Evolutionary conservation across 768 basidiomycete species (phyloP), one percentile per base, ranked within the genome.

Genomic region (Chlorophyllum brunneum): DNA sequence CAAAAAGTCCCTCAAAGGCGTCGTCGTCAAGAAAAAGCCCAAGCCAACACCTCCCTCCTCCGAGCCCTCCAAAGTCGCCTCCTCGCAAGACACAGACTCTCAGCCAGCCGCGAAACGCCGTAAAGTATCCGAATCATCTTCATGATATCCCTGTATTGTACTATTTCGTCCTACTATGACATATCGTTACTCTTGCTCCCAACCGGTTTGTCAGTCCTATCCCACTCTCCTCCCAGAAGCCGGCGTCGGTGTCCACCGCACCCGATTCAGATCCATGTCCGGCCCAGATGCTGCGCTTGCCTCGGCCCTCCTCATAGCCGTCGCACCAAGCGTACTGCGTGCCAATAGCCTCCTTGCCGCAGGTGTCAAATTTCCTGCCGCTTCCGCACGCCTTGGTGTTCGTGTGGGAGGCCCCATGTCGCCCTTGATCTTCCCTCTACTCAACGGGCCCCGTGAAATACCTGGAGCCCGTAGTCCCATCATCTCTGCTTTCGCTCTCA

Each of bases 181-280:
- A 30, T 38, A 22, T 31, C 3, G 34, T 26, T 5, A 34, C 34
- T 20, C 18, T n/a, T 29, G 29, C 16, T 3, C n/a, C n/a, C n/a
- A n/a, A 45, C 38, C 9, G 15, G 22, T 40, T 7, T 22, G 20
- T 40, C 20, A 23, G 30, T 22, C 26, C 51, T 52, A 52, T 44
- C 51, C 33, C 8, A 11, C 26, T 44, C 33, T 43, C 29, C 71
- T 63, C 15, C 54, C 59, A 40, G 72, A 60, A 51, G 61, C 69
- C 5, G 85, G 88, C 33, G 86, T 90, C 6, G 88, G 88, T 37
- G 89, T 92, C 89, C 89, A 92, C 61, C 88, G 70, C 18, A 88
- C 76, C 27, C 73, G 74, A 57, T 78, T 80, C 43, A 88, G 59
- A 58, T 88, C 88, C 55, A 74, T 79, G 54, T 84, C 84, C 63